Conservation (phyloP, 257 asterid genomes). For the Apocynum venetum region DNA sequence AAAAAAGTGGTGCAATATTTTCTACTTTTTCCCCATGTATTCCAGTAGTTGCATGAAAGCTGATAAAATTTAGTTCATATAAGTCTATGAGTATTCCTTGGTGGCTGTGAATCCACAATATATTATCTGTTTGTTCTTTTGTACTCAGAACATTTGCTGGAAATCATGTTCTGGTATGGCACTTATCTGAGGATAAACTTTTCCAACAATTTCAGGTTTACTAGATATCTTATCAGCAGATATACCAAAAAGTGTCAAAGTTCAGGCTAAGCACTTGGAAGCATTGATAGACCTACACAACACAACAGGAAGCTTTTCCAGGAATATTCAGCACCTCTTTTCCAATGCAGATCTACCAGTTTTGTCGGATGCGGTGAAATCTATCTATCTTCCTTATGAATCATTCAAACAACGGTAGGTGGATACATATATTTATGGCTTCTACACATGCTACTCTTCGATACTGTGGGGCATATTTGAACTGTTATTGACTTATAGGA, state of each 20-base stretch:
- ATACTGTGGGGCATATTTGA: not conserved
- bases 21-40: not conserved
- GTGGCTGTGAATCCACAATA: not conserved
- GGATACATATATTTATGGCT: not conserved
- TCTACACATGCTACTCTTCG: not conserved
- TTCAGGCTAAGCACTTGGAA: conserved; percentile 82
- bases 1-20: not conserved
- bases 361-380: conserved; percentile 73
- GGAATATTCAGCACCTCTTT: conserved; percentile 84
- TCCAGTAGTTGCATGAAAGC: not conserved
- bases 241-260: conserved; percentile 76
- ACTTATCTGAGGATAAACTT: not conserved
- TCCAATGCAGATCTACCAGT: conserved; percentile 70
- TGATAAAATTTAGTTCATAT: not conserved
- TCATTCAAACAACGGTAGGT: conserved; percentile 79
- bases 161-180: not conserved
- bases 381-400: conserved; percentile 83
- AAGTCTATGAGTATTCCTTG: not conserved
- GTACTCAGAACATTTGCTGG: not conserved
- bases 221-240: conserved; percentile 89
- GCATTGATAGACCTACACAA: conserved; percentile 86
- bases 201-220: conserved; percentile 60
- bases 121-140: not conserved
- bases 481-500: not conserved
- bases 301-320: conserved; percentile 78